Percentiles rank a stretch among this genome's conserved stretches.
These are phyloP conservation scores for Taxillus chinensis DNA, from an alignment of 164 flowering plant species.

Conservation along the genomic window DNA sequence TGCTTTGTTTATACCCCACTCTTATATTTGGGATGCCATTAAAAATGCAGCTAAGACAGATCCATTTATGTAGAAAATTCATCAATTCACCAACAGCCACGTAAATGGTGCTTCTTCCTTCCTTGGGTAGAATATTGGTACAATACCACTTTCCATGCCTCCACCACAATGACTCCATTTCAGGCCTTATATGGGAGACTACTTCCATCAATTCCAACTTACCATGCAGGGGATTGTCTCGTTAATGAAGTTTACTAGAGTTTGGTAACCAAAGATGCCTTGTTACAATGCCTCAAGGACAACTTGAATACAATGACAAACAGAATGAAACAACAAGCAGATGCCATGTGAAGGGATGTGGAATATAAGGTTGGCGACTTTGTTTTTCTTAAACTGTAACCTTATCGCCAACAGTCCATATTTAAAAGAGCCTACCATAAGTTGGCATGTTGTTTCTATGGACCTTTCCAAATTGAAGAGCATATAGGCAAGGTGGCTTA, in stretches of 20 bases:
- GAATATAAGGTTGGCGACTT: background rate
- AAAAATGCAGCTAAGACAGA: no score
- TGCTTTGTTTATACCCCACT: no score
- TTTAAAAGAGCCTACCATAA: background rate
- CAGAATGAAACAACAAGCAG: background rate
- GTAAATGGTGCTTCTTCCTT: no score
- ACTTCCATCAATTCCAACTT: no score
- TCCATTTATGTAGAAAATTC: no score
- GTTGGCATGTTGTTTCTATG: background rate
- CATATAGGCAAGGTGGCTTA: background rate
- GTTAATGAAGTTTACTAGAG: background rate
- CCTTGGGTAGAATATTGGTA: no score
- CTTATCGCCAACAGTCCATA: background rate
- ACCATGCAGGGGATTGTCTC: background rate
- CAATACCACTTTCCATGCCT: no score
- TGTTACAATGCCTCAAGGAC: background rate
- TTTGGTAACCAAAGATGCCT: background rate
- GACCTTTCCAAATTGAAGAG: background rate
- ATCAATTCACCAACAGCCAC: no score
- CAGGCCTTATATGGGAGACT: no score
- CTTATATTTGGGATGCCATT: no score
- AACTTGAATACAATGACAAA: background rate
- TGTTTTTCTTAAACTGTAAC: background rate
- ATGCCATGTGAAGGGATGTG: background rate
- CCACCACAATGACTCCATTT: no score